These are phyloP conservation scores for Psilocybe cyanescens DNA, from an alignment of 768 basidiomycete species.

Conservation along the genomic window DNA sequence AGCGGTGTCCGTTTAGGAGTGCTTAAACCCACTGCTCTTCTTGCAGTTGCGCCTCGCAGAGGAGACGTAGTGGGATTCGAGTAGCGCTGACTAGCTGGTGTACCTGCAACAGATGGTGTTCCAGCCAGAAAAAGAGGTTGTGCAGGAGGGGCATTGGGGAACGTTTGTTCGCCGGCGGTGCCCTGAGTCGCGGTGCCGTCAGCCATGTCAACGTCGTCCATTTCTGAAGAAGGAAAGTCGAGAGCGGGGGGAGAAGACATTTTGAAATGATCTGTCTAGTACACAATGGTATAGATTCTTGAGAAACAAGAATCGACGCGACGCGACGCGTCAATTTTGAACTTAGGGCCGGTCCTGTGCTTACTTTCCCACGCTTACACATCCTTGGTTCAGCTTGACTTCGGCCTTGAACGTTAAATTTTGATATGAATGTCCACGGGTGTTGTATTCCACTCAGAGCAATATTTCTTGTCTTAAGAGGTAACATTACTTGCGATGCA, in stretches of 20 bases:
- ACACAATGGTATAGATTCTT: conserved; percentile 12
- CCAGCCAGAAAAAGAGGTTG: conserved; percentile 58
- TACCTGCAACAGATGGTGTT: conserved; percentile 56
- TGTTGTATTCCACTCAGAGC: too few species aligned
- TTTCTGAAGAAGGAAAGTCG: conserved; percentile 68
- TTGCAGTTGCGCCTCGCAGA: conserved; percentile 48
- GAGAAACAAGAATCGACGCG: conserved; percentile 22
- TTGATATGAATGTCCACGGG: too few species aligned
- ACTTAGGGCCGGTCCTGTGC: conserved; percentile 49
- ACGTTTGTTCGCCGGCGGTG: conserved; percentile 37
- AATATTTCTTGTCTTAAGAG: not conserved
- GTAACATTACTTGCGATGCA: not conserved
- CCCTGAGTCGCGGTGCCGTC: conserved; percentile 22
- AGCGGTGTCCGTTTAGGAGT: conserved; percentile 61
- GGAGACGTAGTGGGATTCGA: conserved; percentile 47
- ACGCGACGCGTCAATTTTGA: conserved; percentile 54
- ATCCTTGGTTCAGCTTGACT: not conserved
- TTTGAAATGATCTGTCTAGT: conserved; percentile 4
- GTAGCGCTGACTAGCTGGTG: conserved; percentile 44
- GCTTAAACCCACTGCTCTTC: conserved; percentile 56
- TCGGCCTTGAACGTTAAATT: too few species aligned
- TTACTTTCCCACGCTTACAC: not conserved
- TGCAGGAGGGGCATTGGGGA: conserved; percentile 42
- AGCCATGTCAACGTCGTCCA: conserved; percentile 44
- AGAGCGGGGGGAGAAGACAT: conserved; percentile 72